Evolutionary conservation across 2,329 filamentous ascomycete species (phyloP).

Genomic region (Claviceps lovelessii): DNA sequence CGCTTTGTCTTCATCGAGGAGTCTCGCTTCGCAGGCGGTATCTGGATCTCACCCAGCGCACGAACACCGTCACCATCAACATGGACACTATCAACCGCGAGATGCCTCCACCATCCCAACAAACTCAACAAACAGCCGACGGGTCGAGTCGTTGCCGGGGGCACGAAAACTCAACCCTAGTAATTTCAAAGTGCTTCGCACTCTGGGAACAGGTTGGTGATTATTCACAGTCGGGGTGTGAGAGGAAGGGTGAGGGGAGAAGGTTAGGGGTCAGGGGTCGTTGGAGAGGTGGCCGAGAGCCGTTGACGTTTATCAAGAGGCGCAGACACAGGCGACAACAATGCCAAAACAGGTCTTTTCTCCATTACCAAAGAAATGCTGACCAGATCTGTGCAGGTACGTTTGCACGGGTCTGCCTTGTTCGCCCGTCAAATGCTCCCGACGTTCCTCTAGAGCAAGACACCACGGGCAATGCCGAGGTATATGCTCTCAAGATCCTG

Average conservation of each 20-base stretch:
- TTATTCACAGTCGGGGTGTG: background rate
- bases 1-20: slow-evolving; percentile 6
- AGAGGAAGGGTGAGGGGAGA: background rate
- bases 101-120: background rate
- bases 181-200: slow-evolving; percentile 62
- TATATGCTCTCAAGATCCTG: slow-evolving; percentile 73
- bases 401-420: slow-evolving; percentile 71
- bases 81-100: background rate
- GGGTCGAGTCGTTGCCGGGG: slow-evolving; percentile 11
- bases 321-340: background rate
- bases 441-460: slow-evolving; percentile 19
- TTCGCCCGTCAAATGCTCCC: slow-evolving; percentile 43
- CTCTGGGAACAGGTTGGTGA: slow-evolving; percentile 53
- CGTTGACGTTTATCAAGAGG: background rate
- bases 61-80: background rate
- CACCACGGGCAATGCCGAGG: slow-evolving; percentile 23
- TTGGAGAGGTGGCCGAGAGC: background rate
- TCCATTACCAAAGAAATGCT: background rate
- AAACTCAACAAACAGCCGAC: background rate
- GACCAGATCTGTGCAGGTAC: slow-evolving; percentile 36
- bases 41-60: slow-evolving; percentile 4
- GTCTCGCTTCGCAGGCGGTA: slow-evolving; percentile 7
- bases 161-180: slow-evolving; percentile 19
- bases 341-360: background rate
- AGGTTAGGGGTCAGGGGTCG: too few relatives aligned